phyloP scores from a whole-genome alignment of 768 basidiomycete genomes.

The Psilocybe subaeruginosa region DNA sequence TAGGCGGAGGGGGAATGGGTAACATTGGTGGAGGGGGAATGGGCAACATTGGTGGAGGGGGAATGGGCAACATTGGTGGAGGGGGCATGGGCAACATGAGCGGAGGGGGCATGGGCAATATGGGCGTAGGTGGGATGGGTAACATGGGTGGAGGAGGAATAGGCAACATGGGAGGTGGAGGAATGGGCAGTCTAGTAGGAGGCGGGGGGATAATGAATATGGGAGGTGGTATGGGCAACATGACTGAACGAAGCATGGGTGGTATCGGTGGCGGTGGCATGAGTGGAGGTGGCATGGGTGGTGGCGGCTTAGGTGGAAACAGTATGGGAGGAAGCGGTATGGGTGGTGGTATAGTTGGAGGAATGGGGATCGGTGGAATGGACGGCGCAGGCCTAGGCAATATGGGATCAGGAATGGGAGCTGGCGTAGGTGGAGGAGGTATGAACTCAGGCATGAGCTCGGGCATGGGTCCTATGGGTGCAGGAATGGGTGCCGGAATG shows the following conservation, averaged over 20 bases:
- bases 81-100: conserved; percentile 18
- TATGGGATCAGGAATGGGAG: conserved; percentile 7
- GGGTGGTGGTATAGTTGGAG: background rate
- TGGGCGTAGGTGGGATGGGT: conserved; percentile 6
- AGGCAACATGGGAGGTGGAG: conserved; percentile 4
- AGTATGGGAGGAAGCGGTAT: background rate
- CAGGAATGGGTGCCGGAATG: conserved; percentile 2
- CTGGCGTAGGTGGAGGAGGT: conserved; percentile 3
- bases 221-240: background rate
- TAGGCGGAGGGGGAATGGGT: conserved; percentile 8
- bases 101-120: conserved; percentile 15
- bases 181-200: conserved; percentile 1
- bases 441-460: conserved; percentile 14
- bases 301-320: too few species aligned
- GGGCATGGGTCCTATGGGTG: conserved; percentile 6
- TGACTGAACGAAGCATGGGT: background rate
- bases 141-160: conserved; percentile 3
- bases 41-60: conserved; percentile 9
- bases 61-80: conserved; percentile 16
- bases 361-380: background rate
- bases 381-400: background rate
- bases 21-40: conserved; percentile 13
- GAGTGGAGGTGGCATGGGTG: too few species aligned
- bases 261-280: background rate
- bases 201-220: background rate